Evolutionary conservation across 192 early-diverging fungal genomes (phyloP), one percentile per base, ranked within the genome.

Genomic region (Backusella mclennaniae): DNA sequence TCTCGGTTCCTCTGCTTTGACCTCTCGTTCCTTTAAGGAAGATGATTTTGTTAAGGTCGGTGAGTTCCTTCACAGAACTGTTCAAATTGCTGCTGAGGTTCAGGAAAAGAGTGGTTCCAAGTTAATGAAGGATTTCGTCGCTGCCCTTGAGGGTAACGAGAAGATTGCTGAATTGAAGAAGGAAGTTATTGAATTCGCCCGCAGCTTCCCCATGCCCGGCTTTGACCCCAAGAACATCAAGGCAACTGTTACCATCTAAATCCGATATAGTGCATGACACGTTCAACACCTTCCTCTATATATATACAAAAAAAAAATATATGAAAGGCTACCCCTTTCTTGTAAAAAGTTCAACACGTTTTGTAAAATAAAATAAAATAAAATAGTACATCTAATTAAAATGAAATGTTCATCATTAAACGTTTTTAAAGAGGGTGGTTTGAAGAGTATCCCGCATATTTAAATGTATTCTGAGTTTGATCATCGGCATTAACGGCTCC

Each of bases 71-170:
- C 94, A 99, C 88, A 94, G 93, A 82, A 95, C 92, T 73, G 95
- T 95, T 33, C 92, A 96, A 88, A 92, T 99, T 69, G 94, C 97
- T 11, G 56, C 91, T 29, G 87, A 87, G 83, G 90, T 98, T 73
- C 98, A 99, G 89, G 84, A 85, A 35, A 87, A 89, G 84, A 88
- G 92, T 74, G 96, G 96, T 23, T 89, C 86, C 83, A 98, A 97
- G 91, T 79, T 98, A 87, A 91, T 99, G 87, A 99, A 99, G 91
- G 98, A 98, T 89, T 99, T 99, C 89, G 87, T 96, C 71, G 91
- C 90, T 69, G 96, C 90, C 26, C 82, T 95, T 36, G 90, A 90
- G 56, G 87, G 88, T 69, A 91, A 91, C 49, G 85, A 88, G n/a
- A 93, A 98, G 71, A 93, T 99, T 76, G 84, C 85, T 52, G 82